These are phyloP conservation scores for Potentilla sterilis DNA, from an alignment of 306 rosid species.

Conservation along the genomic window DNA sequence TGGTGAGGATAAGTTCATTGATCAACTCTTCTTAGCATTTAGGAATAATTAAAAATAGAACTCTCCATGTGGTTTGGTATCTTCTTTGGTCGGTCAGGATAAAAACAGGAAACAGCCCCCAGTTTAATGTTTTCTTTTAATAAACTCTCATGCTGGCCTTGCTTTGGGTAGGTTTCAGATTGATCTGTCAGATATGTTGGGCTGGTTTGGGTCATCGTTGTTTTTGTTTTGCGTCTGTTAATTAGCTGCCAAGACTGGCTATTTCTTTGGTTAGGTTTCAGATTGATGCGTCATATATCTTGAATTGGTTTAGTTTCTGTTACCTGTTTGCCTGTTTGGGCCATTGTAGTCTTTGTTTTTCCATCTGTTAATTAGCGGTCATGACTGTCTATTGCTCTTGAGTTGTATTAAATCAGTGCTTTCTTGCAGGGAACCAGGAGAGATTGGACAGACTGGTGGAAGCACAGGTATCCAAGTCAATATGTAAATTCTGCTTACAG, in stretches of 20 bases:
- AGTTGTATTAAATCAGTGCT: neutral
- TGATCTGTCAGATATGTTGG: too few species aligned
- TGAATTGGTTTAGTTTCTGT: neutral
- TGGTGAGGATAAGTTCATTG: neutral
- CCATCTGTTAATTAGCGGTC: neutral
- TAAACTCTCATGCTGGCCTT: neutral
- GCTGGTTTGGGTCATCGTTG: neutral
- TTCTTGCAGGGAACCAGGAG: conserved; percentile 35
- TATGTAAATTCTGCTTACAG: neutral
- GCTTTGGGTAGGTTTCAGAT: neutral
- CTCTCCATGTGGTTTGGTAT: neutral
- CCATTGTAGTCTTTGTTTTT: neutral
- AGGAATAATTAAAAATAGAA: neutral
- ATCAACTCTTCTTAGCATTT: neutral
- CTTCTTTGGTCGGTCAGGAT: neutral
- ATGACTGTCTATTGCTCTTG: neutral
- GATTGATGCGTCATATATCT: neutral
- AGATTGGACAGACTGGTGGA: conserved; percentile 38
- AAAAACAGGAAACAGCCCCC: neutral
- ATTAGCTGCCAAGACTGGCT: neutral
- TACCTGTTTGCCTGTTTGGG: neutral
- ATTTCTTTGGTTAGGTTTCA: neutral
- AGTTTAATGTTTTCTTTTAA: neutral
- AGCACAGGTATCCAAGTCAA: conserved; percentile 35
- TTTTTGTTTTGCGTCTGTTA: neutral